phyloP scores from a whole-genome alignment of 768 basidiomycete genomes.

The Kwoniella europaea region DNA sequence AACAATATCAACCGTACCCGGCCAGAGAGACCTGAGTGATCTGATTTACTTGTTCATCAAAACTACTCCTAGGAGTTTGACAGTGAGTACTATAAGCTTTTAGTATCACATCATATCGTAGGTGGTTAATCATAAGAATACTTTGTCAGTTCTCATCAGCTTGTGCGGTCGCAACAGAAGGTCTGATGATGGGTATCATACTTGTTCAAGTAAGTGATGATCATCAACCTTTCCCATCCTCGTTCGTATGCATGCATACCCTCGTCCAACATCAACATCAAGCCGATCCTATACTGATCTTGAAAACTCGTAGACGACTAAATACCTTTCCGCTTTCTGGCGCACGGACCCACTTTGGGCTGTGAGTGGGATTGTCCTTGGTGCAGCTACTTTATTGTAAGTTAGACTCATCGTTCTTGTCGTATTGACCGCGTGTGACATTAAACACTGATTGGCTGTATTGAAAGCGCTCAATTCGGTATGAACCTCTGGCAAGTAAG shows the following conservation, averaged over 20 bases:
- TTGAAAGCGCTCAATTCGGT: slow-evolving; percentile 18
- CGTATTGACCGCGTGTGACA: background rate
- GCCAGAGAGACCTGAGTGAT: slow-evolving; percentile 10
- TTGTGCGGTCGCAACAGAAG: slow-evolving; percentile 15
- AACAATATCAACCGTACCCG: background rate
- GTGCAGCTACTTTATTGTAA: slow-evolving; percentile 12
- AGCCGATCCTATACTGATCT: background rate
- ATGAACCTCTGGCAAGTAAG: slow-evolving; percentile 29
- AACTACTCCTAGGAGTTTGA: slow-evolving; percentile 14
- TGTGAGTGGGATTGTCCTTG: slow-evolving; percentile 6
- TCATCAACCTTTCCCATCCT: background rate
- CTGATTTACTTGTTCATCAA: slow-evolving; percentile 15
- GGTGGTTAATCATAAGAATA: too few species aligned
- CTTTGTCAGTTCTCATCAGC: slow-evolving; percentile 20
- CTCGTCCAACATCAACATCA: too few species aligned
- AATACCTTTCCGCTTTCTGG: slow-evolving; percentile 15
- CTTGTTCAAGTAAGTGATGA: slow-evolving; percentile 19
- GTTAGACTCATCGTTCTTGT: background rate
- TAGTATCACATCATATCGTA: background rate
- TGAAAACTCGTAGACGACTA: slow-evolving; percentile 8
- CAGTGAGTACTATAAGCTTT: background rate
- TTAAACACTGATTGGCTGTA: background rate
- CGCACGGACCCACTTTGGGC: slow-evolving; percentile 21
- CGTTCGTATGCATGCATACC: background rate
- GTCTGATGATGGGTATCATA: slow-evolving; percentile 13